Percentiles rank a stretch among this genome's conserved stretches.
phyloP scores from a whole-genome alignment of 257 asterid genomes.

The Cynanchum wilfordii region DNA sequence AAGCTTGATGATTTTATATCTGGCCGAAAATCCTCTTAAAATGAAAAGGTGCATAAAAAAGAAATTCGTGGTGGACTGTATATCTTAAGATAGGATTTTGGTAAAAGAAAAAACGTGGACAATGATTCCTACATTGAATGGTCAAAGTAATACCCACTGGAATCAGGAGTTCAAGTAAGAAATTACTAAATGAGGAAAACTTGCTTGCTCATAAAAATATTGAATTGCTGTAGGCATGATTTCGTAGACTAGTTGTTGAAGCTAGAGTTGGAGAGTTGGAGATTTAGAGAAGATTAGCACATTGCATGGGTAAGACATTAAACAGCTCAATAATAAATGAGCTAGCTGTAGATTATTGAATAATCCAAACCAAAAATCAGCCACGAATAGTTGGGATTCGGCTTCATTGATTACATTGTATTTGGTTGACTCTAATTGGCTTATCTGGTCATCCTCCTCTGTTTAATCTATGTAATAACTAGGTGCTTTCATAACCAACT shows the following conservation, averaged over 20 bases:
- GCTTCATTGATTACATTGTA: constrained; percentile 11
- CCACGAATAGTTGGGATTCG: neutral
- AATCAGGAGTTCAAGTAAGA: neutral
- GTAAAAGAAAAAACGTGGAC: neutral
- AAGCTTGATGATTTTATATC: neutral
- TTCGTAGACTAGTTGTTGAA: neutral
- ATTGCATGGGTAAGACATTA: neutral
- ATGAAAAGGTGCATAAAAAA: neutral
- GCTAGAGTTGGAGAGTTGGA: neutral
- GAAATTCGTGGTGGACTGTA: neutral
- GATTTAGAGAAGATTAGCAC: neutral
- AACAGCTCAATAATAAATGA: neutral
- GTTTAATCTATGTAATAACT: neutral
- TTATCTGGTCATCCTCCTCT: neutral
- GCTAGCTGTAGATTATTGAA: neutral
- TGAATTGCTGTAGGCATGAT: neutral
- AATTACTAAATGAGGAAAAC: neutral
- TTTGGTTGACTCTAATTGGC: neutral
- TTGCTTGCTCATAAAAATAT: neutral
- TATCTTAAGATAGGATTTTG: neutral
- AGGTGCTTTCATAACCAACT: neutral
- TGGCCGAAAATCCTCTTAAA: neutral
- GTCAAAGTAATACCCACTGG: neutral
- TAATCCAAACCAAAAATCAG: neutral
- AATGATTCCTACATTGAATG: neutral